Evolutionary conservation across 1,139 yeast genomes (phyloP), one percentile per base, ranked within the genome.

Genomic region (Martiniozyma asiatica): DNA sequence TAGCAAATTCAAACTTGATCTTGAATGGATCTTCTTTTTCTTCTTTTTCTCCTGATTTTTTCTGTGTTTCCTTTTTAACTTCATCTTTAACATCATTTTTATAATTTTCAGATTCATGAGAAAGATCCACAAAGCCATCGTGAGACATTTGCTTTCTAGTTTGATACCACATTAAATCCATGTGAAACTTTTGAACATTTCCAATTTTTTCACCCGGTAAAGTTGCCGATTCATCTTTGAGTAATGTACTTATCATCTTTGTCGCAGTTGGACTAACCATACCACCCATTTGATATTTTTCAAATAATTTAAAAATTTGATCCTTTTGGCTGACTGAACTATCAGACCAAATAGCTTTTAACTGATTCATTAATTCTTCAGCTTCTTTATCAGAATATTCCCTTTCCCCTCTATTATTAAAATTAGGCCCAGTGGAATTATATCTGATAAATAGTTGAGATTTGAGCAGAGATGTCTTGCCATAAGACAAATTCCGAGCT

Each of bases 171-270:
- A 48, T 37, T 25, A 49, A 37, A 9, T 43, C 36, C 24, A 47
- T 42, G 35, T 51, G 55, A 35, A 48, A 49, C 14, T 33, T 39
- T 29, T 50, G 52, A 19, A 50, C 51, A 25, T 48, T 44, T 25
- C 43, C 48, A 32, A 49, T 43, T 25, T 48, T 47, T 26, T 48
- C 47, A 8, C 51, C 53, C 4, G 54, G 43, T n/a, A 33, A 29
- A 10, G 27, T 32, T 2, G 47, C 41, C 8, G 33, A 35, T 10
- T 35, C 26, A 31, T 50, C 54, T 11, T 44, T 43, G 22, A 49
- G 32, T 27, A 51, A 43, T 0, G 40, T 30, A 16, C 46, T 41
- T 17, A 48, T 38, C 32, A 50, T 37, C 25, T 45, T 45, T 7
- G 48, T 39, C n/a, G 53, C 45, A 17, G 45, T 37, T 6, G 51